phyloP scores from a whole-genome alignment of 352 stramenopile genomes.

The Phytophthora palmivora region DNA sequence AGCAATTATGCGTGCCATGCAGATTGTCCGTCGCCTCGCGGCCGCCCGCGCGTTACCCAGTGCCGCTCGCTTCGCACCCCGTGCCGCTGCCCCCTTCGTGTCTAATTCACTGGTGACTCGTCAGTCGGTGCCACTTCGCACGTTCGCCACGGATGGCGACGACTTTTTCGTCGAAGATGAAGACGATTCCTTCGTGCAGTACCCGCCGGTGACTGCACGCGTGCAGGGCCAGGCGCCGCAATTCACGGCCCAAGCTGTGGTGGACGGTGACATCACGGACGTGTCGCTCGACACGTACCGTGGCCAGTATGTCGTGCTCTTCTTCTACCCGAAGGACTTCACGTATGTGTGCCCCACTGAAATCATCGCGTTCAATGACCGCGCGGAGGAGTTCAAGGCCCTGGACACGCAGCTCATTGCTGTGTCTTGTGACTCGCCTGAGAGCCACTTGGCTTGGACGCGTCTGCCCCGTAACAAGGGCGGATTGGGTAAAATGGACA shows the following conservation, averaged over 20 bases:
- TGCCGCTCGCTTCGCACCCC: constrained; percentile 16
- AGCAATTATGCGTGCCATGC: constrained; percentile 32
- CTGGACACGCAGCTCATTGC: constrained; percentile 91
- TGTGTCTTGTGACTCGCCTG: constrained; percentile 90
- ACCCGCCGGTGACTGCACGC: constrained; percentile 60
- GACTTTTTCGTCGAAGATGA: constrained; percentile 78
- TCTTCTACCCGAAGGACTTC: constrained; percentile 94
- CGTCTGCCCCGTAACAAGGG: constrained; percentile 90
- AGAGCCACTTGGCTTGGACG: constrained; percentile 93
- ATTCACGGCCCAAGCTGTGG: constrained; percentile 80
- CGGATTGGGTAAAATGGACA: constrained; percentile 93
- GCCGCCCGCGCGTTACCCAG: constrained; percentile 22
- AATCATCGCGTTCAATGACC: constrained; percentile 92
- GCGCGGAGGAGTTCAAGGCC: constrained; percentile 80
- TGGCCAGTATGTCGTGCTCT: constrained; percentile 91
- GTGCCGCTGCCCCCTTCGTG: constrained; percentile 23
- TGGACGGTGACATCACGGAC: constrained; percentile 87
- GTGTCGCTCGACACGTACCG: constrained; percentile 85
- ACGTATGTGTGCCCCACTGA: constrained; percentile 92
- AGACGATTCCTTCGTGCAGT: constrained; percentile 84
- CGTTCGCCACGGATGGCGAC: constrained; percentile 59
- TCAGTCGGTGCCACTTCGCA: constrained; percentile 24
- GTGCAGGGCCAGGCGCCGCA: constrained; percentile 71
- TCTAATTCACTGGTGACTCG: constrained; percentile 1
- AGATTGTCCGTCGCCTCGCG: constrained; percentile 41